Base-by-base conservation (phyloP, 2,329 filamentous ascomycete genomes). In the Aphanocladium album region DNA sequence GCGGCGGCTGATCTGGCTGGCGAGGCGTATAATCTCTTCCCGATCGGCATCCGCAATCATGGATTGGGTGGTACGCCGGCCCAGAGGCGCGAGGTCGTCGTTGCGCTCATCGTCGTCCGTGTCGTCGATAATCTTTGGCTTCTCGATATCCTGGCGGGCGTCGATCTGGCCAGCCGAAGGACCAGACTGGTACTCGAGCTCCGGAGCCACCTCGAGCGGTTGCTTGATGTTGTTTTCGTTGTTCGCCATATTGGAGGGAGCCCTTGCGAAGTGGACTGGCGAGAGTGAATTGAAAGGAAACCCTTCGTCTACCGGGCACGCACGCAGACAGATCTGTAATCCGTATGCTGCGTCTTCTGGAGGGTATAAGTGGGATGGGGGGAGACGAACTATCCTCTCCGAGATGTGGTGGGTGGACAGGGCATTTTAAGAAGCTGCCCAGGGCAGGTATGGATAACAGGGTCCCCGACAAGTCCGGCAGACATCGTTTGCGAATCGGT, bases 11-110 rank as follows among this genome's bases (percentile, higher is more conserved):
- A 79, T 70, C 1, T 67, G 70, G 0, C 75, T 77, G 1, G 76
- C 77, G 41, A 79, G 73, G 4, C 70, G 68, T 21, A 74, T 70
- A 16, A 79, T 69, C 60, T 79, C 76, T 2, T 63, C 66, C n/a
- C 69, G 68, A 52, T 74, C 73, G 21, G 66, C 65, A 21, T 71
- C 68, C 3, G 73, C 72, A 35, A 77, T 68, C 16, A 69, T 64
- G 11, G 63, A 43, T 3, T 62, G 25, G 27, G 62, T 62, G 51
- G 60, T 33, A 51, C 60, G 60, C 9, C 60, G 60, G 19, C 43
- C 30, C 4, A 62, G 56, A 25, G 59, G 59, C 33, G 46, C 30
- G 37, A 52, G n/a, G 9, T 37, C 11, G 27, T 61, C 59, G n/a
- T 37, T 19, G 6, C 23, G 25, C 19, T 61, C 59, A 27, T 50